Conservation (phyloP, 352 stramenopile species). For the Pythium vanterpoolii region DNA sequence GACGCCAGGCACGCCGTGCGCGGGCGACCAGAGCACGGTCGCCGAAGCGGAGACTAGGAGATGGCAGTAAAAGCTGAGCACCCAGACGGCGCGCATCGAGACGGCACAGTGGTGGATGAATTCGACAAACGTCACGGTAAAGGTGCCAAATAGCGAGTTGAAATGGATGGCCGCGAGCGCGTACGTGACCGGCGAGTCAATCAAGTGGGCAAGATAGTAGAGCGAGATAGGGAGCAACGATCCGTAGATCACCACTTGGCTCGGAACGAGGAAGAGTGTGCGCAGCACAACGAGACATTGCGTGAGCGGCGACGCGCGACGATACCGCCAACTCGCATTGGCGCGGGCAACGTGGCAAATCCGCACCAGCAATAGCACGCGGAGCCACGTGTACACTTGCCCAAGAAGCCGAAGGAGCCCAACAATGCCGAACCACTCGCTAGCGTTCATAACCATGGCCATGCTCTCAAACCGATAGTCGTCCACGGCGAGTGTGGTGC, state of each 20-base stretch:
- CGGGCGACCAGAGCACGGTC: constrained; percentile 4
- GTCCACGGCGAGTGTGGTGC: constrained; percentile 14
- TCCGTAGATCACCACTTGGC: constrained; percentile 47
- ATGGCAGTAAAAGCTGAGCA: constrained; percentile 32
- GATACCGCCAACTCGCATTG: not conserved
- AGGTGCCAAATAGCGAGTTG: constrained; percentile 23
- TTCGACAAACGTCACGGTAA: constrained; percentile 19
- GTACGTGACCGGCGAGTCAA: constrained; percentile 43
- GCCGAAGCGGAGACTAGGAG: not conserved
- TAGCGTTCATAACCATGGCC: not conserved
- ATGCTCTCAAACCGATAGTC: constrained; percentile 17
- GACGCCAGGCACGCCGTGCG: constrained; percentile 26
- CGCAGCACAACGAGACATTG: constrained; percentile 2
- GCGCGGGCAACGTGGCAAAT: not conserved
- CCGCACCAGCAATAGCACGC: constrained; percentile 1
- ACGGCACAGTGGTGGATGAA: constrained; percentile 32
- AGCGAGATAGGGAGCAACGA: constrained; percentile 37
- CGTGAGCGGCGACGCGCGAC: not conserved
- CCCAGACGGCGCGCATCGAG: constrained; percentile 48
- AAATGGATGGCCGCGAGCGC: constrained; percentile 29
- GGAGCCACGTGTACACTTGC: constrained; percentile 15
- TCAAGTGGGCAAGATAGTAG: constrained; percentile 46
- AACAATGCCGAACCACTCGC: constrained; percentile 4
- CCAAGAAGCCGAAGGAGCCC: constrained; percentile 6
- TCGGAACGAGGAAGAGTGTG: constrained; percentile 20